Percentiles rank a stretch among this genome's conserved stretches.
Conservation (phyloP, 108 stramenopile species). For the Stephanodiscus minutulus region DNA sequence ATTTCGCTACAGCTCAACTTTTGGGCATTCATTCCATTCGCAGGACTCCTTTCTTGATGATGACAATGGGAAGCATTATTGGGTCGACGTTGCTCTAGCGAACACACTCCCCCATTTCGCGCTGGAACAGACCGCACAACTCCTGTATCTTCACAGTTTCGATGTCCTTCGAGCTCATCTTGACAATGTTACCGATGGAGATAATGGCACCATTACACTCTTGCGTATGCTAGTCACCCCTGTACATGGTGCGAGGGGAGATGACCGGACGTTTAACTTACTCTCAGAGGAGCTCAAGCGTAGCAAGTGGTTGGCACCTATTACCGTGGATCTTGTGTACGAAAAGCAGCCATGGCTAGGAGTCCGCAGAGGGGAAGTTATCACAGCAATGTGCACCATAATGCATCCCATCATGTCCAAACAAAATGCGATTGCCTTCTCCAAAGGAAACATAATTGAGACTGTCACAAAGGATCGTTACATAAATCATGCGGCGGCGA, state of each 20-base stretch:
- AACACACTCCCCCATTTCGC: slow-evolving; percentile 89
- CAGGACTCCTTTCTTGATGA: slow-evolving; percentile 51
- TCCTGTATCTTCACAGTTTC: slow-evolving; percentile 83
- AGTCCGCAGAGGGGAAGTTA: slow-evolving; percentile 83
- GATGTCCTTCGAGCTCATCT: slow-evolving; percentile 91
- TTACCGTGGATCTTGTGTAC: slow-evolving; percentile 88
- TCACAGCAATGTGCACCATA: slow-evolving; percentile 87
- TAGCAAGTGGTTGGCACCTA: slow-evolving; percentile 90
- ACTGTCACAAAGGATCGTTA: slow-evolving; percentile 59
- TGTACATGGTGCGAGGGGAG: slow-evolving; percentile 29
- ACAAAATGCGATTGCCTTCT: slow-evolving; percentile 78
- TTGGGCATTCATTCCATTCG: slow-evolving; percentile 14
- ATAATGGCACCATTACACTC: slow-evolving; percentile 90
- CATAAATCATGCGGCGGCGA: slow-evolving; percentile 71
- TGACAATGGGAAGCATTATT: slow-evolving; percentile 64
- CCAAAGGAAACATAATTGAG: slow-evolving; percentile 81
- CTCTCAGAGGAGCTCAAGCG: slow-evolving; percentile 78
- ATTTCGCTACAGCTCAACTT: slow-evolving; percentile 32
- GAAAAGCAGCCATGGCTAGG: slow-evolving; percentile 79
- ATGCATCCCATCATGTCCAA: slow-evolving; percentile 92
- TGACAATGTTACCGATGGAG: slow-evolving; percentile 89
- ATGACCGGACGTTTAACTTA: slow-evolving; percentile 59
- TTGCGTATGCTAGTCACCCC: slow-evolving; percentile 83
- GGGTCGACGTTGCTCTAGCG: slow-evolving; percentile 92
- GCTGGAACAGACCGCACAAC: slow-evolving; percentile 80